Base-by-base conservation (phyloP, 805 yeast species). In the Lachancea kluyveri region DNA sequence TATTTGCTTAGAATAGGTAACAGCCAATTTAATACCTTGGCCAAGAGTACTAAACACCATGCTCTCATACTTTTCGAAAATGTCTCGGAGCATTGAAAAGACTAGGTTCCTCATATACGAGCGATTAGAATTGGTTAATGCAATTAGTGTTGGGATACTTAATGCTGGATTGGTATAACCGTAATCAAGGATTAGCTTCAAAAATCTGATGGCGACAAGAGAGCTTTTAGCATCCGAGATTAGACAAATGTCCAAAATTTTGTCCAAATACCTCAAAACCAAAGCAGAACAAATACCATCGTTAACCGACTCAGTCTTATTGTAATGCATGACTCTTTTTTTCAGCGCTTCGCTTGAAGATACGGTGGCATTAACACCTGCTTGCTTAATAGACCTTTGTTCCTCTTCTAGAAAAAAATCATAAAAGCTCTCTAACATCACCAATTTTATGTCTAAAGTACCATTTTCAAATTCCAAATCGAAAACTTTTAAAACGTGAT, bases 81-180 rank as follows among this genome's bases (percentile, higher is more conserved):
- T 45, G 6, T 67, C 72, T 13, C 50, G 48, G 43, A 81, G 82
- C 34, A 82, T 57, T 1, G 63, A 65, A 1, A 62, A 36, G 0
- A 87, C 85, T 8, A 68, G 55, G 3, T 50, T 51, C 19, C 68
- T 61, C 11, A 81, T 64, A 8, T 54, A 48, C 3, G 48, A 50
- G 11, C 61, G 55, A 1, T 62, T 55, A 0, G 85, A 74, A 0
- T 82, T 64, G 36, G 77, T 77, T 21, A 86, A 59, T 0, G 90
- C 90, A 35, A 84, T 68, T 1, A 83, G 64, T 0, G 87, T 78
- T 0, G 87, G 72, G 5, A 79, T 70, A 45, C 85, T 73, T 4
- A 70, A 46, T 35, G 81, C 69, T 1, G 95, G 95, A 47, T 80
- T 83, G 0, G 81, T 79, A 54, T 73, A 79, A 0, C 94, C 94